Percentiles rank a stretch among this genome's conserved stretches.
These are phyloP conservation scores for Rhynchosporium agropyri DNA, from an alignment of 2,329 filamentous ascomycete genomes.

Conservation along the genomic window DNA sequence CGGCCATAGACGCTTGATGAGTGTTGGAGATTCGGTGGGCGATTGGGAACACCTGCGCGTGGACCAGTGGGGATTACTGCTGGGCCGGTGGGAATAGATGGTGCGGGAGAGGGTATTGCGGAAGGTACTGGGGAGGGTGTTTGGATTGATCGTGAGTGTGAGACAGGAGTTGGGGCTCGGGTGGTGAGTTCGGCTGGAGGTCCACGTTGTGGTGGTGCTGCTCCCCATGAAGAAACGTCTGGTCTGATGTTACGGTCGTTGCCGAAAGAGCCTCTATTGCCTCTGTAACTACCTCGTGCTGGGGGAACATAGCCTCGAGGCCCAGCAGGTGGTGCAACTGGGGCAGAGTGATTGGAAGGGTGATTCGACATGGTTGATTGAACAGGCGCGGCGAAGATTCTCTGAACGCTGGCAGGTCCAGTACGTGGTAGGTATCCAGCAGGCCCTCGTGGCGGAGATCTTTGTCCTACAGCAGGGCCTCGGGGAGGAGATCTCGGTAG, in stretches of 20 bases:
- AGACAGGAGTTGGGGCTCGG: slow-evolving; percentile 29
- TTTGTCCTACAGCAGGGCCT: slow-evolving; percentile 32
- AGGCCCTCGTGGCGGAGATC: slow-evolving; percentile 42
- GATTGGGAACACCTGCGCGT: slow-evolving; percentile 37
- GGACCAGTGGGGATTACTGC: slow-evolving; percentile 41
- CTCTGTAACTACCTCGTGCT: slow-evolving; percentile 36
- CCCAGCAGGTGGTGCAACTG: slow-evolving; percentile 40
- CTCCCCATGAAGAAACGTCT: slow-evolving; percentile 39
- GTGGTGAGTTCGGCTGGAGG: slow-evolving; percentile 26
- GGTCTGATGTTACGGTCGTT: slow-evolving; percentile 37
- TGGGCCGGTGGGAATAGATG: slow-evolving; percentile 39
- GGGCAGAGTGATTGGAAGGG: slow-evolving; percentile 17
- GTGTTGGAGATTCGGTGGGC: slow-evolving; percentile 35
- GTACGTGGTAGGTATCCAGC: slow-evolving; percentile 41
- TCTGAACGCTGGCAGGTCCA: slow-evolving; percentile 37
- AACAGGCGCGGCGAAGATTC: slow-evolving; percentile 39
- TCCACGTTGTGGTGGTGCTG: slow-evolving; percentile 34
- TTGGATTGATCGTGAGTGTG: slow-evolving; percentile 30
- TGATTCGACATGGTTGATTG: slow-evolving; percentile 21
- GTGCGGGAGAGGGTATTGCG: slow-evolving; percentile 19
- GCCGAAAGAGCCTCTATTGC: slow-evolving; percentile 39
- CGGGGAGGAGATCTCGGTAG: slow-evolving; percentile 40
- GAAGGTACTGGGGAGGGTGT: slow-evolving; percentile 37
- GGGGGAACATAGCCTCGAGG: slow-evolving; percentile 41
- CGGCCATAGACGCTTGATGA: slow-evolving; percentile 34